Percentiles rank a stretch among this genome's conserved stretches.
Conservation (phyloP, 2,329 filamentous ascomycete species). For the Aureobasidium sp. region DNA sequence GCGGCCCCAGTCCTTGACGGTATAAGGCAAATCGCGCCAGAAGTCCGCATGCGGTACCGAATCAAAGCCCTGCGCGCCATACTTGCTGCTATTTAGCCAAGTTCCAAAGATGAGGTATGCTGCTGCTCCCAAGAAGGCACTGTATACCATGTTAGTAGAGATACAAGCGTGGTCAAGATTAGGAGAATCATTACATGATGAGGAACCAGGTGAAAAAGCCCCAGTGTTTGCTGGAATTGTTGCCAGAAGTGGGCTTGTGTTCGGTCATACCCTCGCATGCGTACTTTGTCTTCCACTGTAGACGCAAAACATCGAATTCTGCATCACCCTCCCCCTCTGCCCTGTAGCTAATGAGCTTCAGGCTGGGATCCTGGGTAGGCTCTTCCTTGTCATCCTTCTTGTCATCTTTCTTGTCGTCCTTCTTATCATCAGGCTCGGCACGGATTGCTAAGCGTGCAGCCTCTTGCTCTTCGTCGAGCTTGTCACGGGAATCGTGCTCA, state of each 20-base stretch:
- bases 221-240: slow-evolving; percentile 46
- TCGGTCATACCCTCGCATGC: slow-evolving; percentile 60
- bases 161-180: not conserved
- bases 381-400: slow-evolving; percentile 30
- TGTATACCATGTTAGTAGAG: slow-evolving; percentile 31
- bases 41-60: slow-evolving; percentile 87
- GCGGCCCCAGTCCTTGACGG: slow-evolving; percentile 80
- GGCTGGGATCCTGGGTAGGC: slow-evolving; percentile 48
- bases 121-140: slow-evolving; percentile 75
- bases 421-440: slow-evolving; percentile 23
- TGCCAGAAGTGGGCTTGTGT: slow-evolving; percentile 11
- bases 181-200: slow-evolving; percentile 61
- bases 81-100: slow-evolving; percentile 98
- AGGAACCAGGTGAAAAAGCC: slow-evolving; percentile 98
- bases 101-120: slow-evolving; percentile 95
- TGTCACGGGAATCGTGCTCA: slow-evolving; percentile 52
- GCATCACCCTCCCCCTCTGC: slow-evolving; percentile 49
- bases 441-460: slow-evolving; percentile 45
- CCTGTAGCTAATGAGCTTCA: slow-evolving; percentile 71
- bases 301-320: slow-evolving; percentile 54
- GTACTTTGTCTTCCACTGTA: slow-evolving; percentile 83
- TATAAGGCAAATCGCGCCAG: slow-evolving; percentile 84
- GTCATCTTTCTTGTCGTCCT: slow-evolving; percentile 28
- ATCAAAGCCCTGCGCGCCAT: slow-evolving; percentile 92
- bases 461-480: slow-evolving; percentile 41